Evolutionary conservation across 2,329 filamentous ascomycete species (phyloP), one percentile per base, ranked within the genome.

Genomic region (Fusarium dlaminii): DNA sequence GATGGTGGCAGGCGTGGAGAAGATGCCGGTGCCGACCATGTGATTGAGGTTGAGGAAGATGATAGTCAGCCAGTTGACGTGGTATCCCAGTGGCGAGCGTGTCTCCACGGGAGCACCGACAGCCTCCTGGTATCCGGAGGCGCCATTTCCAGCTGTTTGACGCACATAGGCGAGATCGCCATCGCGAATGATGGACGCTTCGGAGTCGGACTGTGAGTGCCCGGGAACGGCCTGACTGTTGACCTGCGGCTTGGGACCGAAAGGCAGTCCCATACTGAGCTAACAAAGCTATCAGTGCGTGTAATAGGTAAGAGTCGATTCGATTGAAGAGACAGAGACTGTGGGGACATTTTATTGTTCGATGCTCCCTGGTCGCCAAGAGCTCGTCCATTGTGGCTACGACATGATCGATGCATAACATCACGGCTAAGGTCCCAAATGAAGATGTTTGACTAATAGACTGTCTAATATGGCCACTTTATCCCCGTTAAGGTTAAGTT

Each of bases 21-120:
- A 91, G 30, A 91, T 86, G 48, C 89, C 89, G 0, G 89, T 91
- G 2, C 90, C 90, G 55, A 92, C 83, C 89, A 92, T 91, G 79
- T 87, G 86, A 66, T 87, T 89, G 58, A 91, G 79, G 66, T 91
- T 92, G 63, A 92, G 79, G 55, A 90, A 90, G 39, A 91, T 82
- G 36, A 90, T 87, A 0, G 89, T 89, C 11, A 87, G 68, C 63
- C 84, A 86, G 17, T 86, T 86, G n/a, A 91, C 89, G 29, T 87
- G 81, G 71, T 91, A 90, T 0, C 90, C 90, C 5, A 92, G 80
- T 0, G 90, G 90, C 2, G 89, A 91, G 4, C 84, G 76, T 5
- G 80, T 81, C 78, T 92, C 90, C 10, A 92, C 88, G 0, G 90
- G 90, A 0, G 90, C 90, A 45, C 90, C 90, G 14, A 85, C 84